A percentile compares a stretch with the other conserved stretches of the same genome.
Conservation (phyloP, 495 filamentous ascomycete genomes). For the Rhypophila decipiens region DNA sequence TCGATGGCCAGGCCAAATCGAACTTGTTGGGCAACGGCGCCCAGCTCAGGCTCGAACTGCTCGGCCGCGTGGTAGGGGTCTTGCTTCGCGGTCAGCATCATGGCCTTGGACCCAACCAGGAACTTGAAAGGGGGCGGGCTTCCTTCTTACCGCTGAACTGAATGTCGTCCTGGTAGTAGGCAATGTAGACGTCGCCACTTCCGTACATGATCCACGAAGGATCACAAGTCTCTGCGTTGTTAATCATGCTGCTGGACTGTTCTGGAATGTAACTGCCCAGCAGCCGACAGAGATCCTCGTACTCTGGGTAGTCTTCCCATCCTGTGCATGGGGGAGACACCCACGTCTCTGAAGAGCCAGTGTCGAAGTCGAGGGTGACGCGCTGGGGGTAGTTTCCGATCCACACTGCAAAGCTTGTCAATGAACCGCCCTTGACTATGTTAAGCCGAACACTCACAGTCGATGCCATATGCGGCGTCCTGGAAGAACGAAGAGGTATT, state of each 20-base stretch:
- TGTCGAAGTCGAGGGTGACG: conserved; percentile 53
- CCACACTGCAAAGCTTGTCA: conserved; percentile 45
- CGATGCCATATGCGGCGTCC: conserved; percentile 15
- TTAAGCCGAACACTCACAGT: conserved; percentile 4
- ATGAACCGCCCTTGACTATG: no score
- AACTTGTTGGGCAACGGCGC: background rate
- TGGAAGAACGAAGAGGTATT: conserved; percentile 10
- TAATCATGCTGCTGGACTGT: conserved; percentile 46
- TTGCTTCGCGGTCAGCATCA: no score
- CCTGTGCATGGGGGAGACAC: conserved; percentile 31
- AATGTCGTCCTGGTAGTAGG: conserved; percentile 13
- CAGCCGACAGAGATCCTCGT: conserved; percentile 11
- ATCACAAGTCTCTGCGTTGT: conserved; percentile 60
- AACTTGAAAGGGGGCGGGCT: no score
- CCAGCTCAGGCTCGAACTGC: background rate
- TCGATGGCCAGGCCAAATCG: conserved; percentile 22
- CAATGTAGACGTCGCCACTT: conserved; percentile 8
- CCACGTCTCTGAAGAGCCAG: conserved; percentile 83
- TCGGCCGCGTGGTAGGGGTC: background rate
- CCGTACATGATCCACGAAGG: conserved; percentile 36
- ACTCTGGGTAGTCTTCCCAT: background rate
- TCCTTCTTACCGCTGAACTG: conserved; percentile 7
- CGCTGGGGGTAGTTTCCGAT: conserved; percentile 62
- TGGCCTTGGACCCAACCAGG: no score
- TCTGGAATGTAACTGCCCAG: conserved; percentile 21